phyloP scores from a whole-genome alignment of 495 filamentous ascomycete species.

The Aspergillus asperescens region DNA sequence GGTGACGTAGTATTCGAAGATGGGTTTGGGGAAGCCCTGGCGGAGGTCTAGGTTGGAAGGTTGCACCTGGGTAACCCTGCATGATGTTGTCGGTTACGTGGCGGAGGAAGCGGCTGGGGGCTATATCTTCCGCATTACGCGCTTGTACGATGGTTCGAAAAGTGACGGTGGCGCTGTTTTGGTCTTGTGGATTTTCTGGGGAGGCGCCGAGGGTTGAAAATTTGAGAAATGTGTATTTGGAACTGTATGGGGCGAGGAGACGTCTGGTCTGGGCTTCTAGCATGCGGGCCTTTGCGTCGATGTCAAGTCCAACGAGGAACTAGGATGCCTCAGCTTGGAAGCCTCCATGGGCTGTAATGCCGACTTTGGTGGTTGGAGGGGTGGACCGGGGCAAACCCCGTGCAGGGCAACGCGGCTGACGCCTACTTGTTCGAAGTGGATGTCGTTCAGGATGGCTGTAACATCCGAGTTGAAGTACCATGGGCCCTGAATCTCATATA shows the following conservation, averaged over 20 bases:
- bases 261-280: slow-evolving; percentile 33
- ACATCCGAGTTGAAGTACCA: slow-evolving; percentile 56
- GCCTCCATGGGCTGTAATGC: slow-evolving; percentile 42
- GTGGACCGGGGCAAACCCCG: slow-evolving; percentile 39
- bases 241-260: slow-evolving; percentile 18
- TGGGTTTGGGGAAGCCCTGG: slow-evolving; percentile 31
- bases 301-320: slow-evolving; percentile 36
- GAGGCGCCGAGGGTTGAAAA: slow-evolving; percentile 33
- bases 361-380: slow-evolving; percentile 51
- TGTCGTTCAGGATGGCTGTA: slow-evolving; percentile 44
- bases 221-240: slow-evolving; percentile 27
- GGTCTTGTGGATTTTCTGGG: slow-evolving; percentile 25
- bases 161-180: slow-evolving; percentile 36
- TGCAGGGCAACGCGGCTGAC: slow-evolving; percentile 36
- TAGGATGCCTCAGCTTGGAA: slow-evolving; percentile 40
- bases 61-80: slow-evolving; percentile 41
- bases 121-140: slow-evolving; percentile 29
- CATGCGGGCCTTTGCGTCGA: slow-evolving; percentile 36
- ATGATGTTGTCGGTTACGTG: slow-evolving; percentile 39
- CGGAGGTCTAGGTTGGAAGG: slow-evolving; percentile 39
- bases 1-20: slow-evolving; percentile 43
- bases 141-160: slow-evolving; percentile 39
- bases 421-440: slow-evolving; percentile 37
- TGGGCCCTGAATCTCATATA: slow-evolving; percentile 58
- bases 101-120: slow-evolving; percentile 31